Evolutionary conservation across 1,284 basidiomycete species (phyloP).

Genomic region (Microstroma glucosiphilum): DNA sequence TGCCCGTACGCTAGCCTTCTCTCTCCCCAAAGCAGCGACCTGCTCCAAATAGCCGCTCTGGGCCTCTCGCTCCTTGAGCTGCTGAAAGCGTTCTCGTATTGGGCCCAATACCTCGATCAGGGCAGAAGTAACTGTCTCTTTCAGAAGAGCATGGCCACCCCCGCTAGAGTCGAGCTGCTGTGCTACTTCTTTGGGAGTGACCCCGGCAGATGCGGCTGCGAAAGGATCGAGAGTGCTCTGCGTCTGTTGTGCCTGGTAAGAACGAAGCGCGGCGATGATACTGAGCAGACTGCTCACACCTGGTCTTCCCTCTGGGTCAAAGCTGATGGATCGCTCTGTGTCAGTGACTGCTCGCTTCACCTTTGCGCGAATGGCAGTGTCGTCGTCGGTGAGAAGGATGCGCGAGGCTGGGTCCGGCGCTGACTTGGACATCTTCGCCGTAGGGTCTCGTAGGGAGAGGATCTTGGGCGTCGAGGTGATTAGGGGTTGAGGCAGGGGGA

Average conservation of each 20-base stretch:
- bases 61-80: conserved; percentile 59
- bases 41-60: conserved; percentile 58
- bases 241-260: conserved; percentile 52
- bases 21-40: conserved; percentile 63
- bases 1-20: conserved; percentile 62
- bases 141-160: conserved; percentile 65
- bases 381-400: conserved; percentile 74
- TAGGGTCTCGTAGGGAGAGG: conserved; percentile 76
- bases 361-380: conserved; percentile 63
- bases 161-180: conserved; percentile 58
- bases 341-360: conserved; percentile 80
- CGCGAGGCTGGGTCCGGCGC: conserved; percentile 71
- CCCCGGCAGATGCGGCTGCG: conserved; percentile 13
- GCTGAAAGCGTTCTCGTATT: conserved; percentile 67
- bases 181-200: conserved; percentile 56
- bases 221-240: conserved; percentile 7
- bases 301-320: conserved; percentile 68
- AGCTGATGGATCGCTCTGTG: conserved; percentile 62
- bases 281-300: conserved; percentile 76
- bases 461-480: conserved; percentile 28
- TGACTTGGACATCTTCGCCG: conserved; percentile 92
- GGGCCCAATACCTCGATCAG: conserved; percentile 64
- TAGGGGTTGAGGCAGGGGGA: neutral
- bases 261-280: conserved; percentile 60
- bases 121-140: conserved; percentile 67